Percentiles rank a stretch among this genome's conserved stretches.
Evolutionary conservation across 2,329 filamentous ascomycete genomes (phyloP).

Genomic region (Arthrobotrys sphaeroides): DNA sequence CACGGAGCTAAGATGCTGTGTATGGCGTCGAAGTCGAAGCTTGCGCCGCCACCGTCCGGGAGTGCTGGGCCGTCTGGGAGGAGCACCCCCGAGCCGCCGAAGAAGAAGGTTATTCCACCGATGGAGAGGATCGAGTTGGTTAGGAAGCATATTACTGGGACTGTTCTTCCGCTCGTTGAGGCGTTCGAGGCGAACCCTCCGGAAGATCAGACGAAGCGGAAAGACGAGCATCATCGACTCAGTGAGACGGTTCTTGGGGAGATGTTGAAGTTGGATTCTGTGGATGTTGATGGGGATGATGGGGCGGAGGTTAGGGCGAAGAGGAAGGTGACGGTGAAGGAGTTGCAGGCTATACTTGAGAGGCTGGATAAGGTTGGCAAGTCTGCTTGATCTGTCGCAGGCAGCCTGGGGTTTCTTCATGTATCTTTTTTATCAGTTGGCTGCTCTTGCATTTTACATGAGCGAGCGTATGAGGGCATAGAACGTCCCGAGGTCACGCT

Average conservation of each 20-base stretch:
- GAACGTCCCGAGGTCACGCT: not conserved
- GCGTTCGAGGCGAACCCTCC: conserved; percentile 71
- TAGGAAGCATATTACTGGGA: conserved; percentile 70
- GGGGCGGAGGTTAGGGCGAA: conserved; percentile 68
- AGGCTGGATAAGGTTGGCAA: conserved; percentile 68
- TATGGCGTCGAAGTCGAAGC: conserved; percentile 52
- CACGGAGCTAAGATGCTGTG: conserved; percentile 55
- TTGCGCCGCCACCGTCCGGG: conserved; percentile 57
- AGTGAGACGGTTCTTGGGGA: conserved; percentile 80
- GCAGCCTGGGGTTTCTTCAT: not conserved
- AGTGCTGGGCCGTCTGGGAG: conserved; percentile 60
- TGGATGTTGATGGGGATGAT: conserved; percentile 76
- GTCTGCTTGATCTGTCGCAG: not conserved
- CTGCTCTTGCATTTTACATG: not conserved
- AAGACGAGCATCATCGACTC: conserved; percentile 78
- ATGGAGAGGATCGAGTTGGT: conserved; percentile 75
- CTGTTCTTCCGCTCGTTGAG: conserved; percentile 73
- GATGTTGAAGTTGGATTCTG: conserved; percentile 77
- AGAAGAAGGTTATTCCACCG: conserved; percentile 61
- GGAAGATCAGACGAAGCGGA: conserved; percentile 71
- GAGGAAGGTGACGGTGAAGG: conserved; percentile 77
- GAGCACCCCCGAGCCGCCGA: conserved; percentile 59
- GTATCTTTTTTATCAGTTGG: not conserved
- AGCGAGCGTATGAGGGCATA: not conserved
- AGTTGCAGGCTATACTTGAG: conserved; percentile 74